Percentiles rank a stretch among this genome's conserved stretches.
Conservation (phyloP, 2,329 filamentous ascomycete genomes). For the Scopulariopsis brevicaulis region DNA sequence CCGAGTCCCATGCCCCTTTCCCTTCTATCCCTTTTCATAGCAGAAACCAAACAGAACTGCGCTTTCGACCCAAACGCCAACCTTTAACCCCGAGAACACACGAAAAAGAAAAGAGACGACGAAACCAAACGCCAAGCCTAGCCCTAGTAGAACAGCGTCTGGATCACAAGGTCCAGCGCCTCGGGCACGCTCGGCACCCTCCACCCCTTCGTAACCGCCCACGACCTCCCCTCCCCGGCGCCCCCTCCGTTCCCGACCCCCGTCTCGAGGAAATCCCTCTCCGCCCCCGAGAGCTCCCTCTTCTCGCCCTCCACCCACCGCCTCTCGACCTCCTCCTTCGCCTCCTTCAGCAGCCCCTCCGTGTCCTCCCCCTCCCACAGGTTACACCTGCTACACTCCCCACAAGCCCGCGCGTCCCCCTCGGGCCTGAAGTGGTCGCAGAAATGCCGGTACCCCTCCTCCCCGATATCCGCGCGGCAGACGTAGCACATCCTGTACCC, state of each 20-base stretch:
- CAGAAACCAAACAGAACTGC: background rate
- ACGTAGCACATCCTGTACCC: conserved; percentile 98
- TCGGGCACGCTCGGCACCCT: conserved; percentile 26
- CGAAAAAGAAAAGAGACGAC: background rate
- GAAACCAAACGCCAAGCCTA: background rate
- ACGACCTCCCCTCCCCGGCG: conserved; percentile 12
- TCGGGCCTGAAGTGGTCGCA: conserved; percentile 88
- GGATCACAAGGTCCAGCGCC: conserved; percentile 32
- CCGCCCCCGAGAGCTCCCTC: conserved; percentile 31
- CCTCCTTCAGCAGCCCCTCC: conserved; percentile 55
- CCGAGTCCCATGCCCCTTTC: too few species aligned
- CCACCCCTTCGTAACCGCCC: conserved; percentile 18
- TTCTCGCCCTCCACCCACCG: conserved; percentile 59
- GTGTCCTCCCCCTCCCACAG: conserved; percentile 67
- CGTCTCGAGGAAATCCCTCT: conserved; percentile 39
- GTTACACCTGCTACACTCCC: conserved; percentile 71
- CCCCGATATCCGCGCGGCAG: conserved; percentile 65
- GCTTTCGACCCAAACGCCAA: background rate
- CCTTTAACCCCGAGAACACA: background rate
- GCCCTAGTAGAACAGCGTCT: conserved; percentile 26
- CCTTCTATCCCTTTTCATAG: background rate
- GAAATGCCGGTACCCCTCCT: conserved; percentile 84
- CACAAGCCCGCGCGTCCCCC: conserved; percentile 60
- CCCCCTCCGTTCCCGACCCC: conserved; percentile 24
- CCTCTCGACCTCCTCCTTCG: conserved; percentile 59